phyloP scores from a whole-genome alignment of 2,329 filamentous ascomycete species.

The Fusarium goolgardi region DNA sequence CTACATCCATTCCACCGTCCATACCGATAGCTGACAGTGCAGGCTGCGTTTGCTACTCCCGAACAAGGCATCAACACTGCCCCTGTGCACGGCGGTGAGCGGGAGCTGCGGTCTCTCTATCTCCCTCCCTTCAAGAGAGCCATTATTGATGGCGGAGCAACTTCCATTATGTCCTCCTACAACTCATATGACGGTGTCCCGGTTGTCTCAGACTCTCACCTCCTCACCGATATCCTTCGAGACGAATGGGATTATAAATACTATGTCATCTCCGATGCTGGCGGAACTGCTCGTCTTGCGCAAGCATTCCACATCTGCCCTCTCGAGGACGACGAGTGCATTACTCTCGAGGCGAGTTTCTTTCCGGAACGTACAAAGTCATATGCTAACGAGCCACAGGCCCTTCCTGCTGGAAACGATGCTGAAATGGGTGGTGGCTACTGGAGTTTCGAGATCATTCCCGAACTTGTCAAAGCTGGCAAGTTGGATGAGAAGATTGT shows the following conservation, averaged over 20 bases:
- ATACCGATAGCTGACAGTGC: neutral
- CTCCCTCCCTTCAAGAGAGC: conserved; percentile 73
- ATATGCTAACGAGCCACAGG: conserved; percentile 48
- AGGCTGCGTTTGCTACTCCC: conserved; percentile 72
- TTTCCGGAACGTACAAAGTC: rapidly evolving
- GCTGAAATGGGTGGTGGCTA: conserved; percentile 82
- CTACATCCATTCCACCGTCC: neutral
- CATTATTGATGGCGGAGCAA: conserved; percentile 76
- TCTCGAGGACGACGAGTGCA: conserved; percentile 69
- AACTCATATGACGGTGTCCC: conserved; percentile 80
- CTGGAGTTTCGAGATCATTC: conserved; percentile 76
- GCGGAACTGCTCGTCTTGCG: conserved; percentile 76
- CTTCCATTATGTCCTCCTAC: conserved; percentile 79
- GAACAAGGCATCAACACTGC: conserved; percentile 80
- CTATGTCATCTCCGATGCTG: conserved; percentile 72
- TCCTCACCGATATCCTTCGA: conserved; percentile 75
- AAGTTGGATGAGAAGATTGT: conserved; percentile 69
- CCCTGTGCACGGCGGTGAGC: conserved; percentile 64
- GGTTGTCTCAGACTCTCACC: conserved; percentile 71
- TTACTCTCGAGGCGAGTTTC: conserved; percentile 65
- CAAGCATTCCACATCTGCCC: conserved; percentile 72
- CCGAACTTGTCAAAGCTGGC: conserved; percentile 70
- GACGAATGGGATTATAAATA: conserved; percentile 80
- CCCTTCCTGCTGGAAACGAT: conserved; percentile 76
- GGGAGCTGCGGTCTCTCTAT: conserved; percentile 66